Evolutionary conservation across 1,284 basidiomycete genomes (phyloP).

Genomic region (Trametes polyzona): DNA sequence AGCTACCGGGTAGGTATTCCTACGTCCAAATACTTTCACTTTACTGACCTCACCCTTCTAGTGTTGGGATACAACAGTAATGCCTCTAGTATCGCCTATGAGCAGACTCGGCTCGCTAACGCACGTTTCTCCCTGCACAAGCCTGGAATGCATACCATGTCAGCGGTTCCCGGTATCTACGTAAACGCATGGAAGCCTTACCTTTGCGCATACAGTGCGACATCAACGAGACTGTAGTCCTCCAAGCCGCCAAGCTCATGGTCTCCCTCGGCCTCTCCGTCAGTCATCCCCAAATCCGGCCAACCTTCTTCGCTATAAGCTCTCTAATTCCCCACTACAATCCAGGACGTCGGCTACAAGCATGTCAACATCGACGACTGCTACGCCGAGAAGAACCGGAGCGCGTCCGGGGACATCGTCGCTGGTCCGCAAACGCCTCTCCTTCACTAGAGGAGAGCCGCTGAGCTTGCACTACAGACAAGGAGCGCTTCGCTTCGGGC

Average conservation of each 20-base stretch:
- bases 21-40: too few relatives aligned
- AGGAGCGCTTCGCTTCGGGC: conserved; percentile 43
- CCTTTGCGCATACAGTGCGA: conserved; percentile 35
- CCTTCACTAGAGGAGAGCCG: too few relatives aligned
- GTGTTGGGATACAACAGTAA: conserved; percentile 41
- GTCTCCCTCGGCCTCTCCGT: conserved; percentile 38
- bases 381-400: conserved; percentile 42
- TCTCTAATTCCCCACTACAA: neutral
- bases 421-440: conserved; percentile 30
- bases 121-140: conserved; percentile 3
- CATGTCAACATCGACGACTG: conserved; percentile 47
- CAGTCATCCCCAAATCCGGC: conserved; percentile 3
- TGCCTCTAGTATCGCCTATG: neutral
- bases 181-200: neutral
- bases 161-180: neutral
- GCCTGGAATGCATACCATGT: conserved; percentile 42
- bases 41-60: neutral
- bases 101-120: neutral
- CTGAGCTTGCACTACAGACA: too few relatives aligned
- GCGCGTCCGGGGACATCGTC: conserved; percentile 36
- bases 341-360: conserved; percentile 39
- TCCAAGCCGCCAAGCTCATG: conserved; percentile 41
- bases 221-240: conserved; percentile 41
- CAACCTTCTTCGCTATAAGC: conserved; percentile 7
- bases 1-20: conserved; percentile 13